Base-by-base conservation (phyloP, 1,284 basidiomycete genomes). In the Coriolopsis trogii region DNA sequence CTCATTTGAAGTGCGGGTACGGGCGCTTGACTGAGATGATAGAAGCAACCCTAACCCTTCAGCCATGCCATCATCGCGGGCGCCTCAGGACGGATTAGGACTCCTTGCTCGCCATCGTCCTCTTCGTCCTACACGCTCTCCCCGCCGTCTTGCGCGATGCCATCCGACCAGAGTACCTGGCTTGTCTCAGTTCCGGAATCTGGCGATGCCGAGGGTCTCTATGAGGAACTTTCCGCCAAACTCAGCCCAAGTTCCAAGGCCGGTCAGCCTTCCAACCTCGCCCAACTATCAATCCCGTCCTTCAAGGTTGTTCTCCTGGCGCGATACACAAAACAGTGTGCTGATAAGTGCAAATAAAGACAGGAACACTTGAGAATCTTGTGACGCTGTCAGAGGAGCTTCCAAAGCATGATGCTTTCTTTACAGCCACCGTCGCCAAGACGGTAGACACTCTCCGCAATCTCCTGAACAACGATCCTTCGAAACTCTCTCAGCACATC, bases 381-480 rank as follows among this genome's bases (percentile, higher is more conserved):
- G 86, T 99, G 59, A 80, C 84, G 3, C 81, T 99, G 41, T 96
- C 94, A 15, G 97, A 99, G 67, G 87, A 91, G 46, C 80, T 99
- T 38, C 93, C 95, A 13, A 98, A 98, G 74, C 85, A 91, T 56
- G 97, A 99, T 63, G 68, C 81, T n/a, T 83, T 82, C 74, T 95
- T 97, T 75, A 98, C 93, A 3, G 76, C 82, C 20, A 85, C 87
- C 10, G 89, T 96, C 53, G 91, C 91, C 55, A 98, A 98, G 79
- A 89, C 91, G 21, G 93, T 98, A 53, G 97, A 99, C 66, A 95
- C 94, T 0, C 81, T 98, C 43, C 90, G 95, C 41, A 92, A 89
- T 59, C 81, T 99, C 47, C 74, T 96, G 47, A 95, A 94, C 67
- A 95, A 97, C 63, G 93, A 97, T 66, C 83, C 89, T 9, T 67